Evolutionary conservation across 1,284 basidiomycete genomes (phyloP), one percentile per base, ranked within the genome.

Genomic region (Irpex sp.): DNA sequence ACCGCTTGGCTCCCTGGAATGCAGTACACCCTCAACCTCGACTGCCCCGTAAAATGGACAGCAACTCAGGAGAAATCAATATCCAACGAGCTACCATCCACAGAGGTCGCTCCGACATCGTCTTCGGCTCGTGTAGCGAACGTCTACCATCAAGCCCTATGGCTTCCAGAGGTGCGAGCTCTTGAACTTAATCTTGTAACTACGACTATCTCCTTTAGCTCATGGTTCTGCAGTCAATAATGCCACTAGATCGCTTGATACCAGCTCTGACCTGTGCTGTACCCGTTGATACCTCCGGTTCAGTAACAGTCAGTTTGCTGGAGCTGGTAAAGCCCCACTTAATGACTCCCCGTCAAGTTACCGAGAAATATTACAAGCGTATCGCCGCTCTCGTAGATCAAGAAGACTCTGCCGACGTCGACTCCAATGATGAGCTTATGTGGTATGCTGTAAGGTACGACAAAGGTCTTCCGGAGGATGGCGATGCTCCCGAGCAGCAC

Each of bases 101-200:
- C 66, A 38, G 67, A 67, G 34, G 44, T 64, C n/a, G 54, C 65
- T 38, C 55, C 65, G 17, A 15, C 49, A 2, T 40, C 69, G 52
- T 65, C 67, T 4, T 64, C 65, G 44, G 69, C 69, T 34, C 68
- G 69, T 62, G 70, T 72, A 15, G 64, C 52, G 38, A 64, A 70
- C 19, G 70, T 68, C n/a, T 92, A 92, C 73, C 80, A 90, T 48
- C 88, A 91, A 69, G 89, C 86, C 68, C 79, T 92, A 8, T 92
- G 89, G 88, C 80, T 92, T 55, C 90, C 90, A 58, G 84, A 91
- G 77, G 90, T 77, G 61, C 62, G 74, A 26, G 1, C 54, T 62
- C 17, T 13, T 54, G 59, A 26, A 36, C 61, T 48, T 19, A 59
- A 47, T 36, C 34, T 60, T n/a, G n/a, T 55, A 48, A 57, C 15